Evolutionary conservation across 2,329 filamentous ascomycete species (phyloP), one percentile per base, ranked within the genome.

Genomic region (Achaetomium macrosporum): DNA sequence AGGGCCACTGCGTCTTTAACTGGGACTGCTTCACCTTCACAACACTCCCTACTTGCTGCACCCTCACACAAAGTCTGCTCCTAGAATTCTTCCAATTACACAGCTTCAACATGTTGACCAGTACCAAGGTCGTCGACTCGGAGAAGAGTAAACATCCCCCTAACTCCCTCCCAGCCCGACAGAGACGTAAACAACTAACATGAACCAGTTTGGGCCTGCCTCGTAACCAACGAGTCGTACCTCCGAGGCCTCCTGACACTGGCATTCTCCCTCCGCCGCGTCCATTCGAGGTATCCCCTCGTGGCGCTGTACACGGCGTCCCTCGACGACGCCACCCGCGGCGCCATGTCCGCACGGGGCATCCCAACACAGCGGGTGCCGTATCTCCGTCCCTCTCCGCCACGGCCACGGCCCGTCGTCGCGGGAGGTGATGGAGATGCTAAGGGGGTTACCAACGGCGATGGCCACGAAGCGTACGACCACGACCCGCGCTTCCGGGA

Each of bases 401-500:
- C n/a, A n/a, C n/a, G n/a, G n/a, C n/a, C n/a, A n/a, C n/a, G n/a
- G n/a, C n/a, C n/a, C n/a, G n/a, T n/a, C n/a, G n/a, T n/a, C n/a
- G n/a, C n/a, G n/a, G n/a, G n/a, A n/a, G n/a, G n/a, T n/a, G n/a
- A n/a, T n/a, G n/a, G n/a, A n/a, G 13, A 19, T 2, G 16, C 39
- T 15, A 36, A 15, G 30, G 7, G 7, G 30, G 7, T 12, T 16
- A 35, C 17, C 15, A 19, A 10, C 20, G 11, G 5, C 42, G 20
- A 17, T 12, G 25, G 9, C 31, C 13, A 41, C 15, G 20, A 19
- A 25, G 30, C 30, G 12, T 95, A 83, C 73, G 78, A 75, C 63
- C 80, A 87, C 56, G 90, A 95, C 69, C 84, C 85, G 46, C 84
- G 90, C 61, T 95, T 95, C 76, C 85, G 89, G 71, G 88, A 95